Percentiles rank a stretch among this genome's conserved stretches.
Conservation (phyloP, 129 eudicot genomes). For the Lactuca sativa region DNA sequence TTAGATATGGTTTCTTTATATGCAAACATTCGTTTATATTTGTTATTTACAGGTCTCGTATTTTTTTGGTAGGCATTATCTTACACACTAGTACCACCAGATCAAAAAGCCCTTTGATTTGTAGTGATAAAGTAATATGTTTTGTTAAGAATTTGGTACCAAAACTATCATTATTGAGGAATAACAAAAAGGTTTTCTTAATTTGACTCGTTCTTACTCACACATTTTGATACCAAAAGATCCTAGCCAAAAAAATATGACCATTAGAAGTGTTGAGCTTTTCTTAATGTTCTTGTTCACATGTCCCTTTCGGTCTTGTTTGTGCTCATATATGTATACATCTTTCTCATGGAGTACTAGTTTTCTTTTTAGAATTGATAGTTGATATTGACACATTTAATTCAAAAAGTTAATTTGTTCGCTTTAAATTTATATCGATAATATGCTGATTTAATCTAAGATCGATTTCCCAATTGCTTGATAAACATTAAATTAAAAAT, state of each 20-base stretch:
- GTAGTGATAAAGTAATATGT: neutral
- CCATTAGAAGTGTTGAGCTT: conserved; percentile 24
- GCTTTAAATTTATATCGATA: neutral
- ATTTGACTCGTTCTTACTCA: conserved; percentile 25
- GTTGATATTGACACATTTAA: conserved; percentile 9
- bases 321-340: conserved; percentile 13
- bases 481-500: too few relatives aligned
- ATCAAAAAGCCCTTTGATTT: neutral
- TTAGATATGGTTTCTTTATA: too few relatives aligned
- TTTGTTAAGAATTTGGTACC: conserved; percentile 25
- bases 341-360: conserved; percentile 26
- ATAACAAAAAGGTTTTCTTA: conserved; percentile 1
- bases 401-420: neutral
- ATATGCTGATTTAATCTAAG: too few relatives aligned
- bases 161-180: conserved; percentile 26
- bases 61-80: neutral
- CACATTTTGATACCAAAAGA: conserved; percentile 20
- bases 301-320: conserved; percentile 25
- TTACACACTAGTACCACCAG: neutral
- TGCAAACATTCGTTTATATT: too few relatives aligned
- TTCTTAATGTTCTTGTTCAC: conserved; percentile 26
- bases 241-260: conserved; percentile 10
- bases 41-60: too few relatives aligned
- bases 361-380: conserved; percentile 1
- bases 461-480: too few relatives aligned